Percentiles rank a stretch among this genome's conserved stretches.
Evolutionary conservation across 768 basidiomycete genomes (phyloP).

Genomic region (Paxillus ammoniavirescens): DNA sequence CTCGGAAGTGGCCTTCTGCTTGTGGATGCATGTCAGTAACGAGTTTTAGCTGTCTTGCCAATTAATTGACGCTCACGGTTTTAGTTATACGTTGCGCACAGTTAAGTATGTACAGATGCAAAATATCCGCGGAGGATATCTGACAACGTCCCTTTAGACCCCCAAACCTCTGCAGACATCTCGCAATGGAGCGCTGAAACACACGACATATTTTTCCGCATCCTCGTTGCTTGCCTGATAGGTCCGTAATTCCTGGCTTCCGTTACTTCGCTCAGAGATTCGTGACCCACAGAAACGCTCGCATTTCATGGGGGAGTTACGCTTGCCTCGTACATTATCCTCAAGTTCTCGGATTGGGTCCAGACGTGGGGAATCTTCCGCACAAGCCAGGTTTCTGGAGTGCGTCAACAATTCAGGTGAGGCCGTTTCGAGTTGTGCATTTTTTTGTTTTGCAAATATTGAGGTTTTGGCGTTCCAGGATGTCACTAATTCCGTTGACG

Average conservation of each 20-base stretch:
- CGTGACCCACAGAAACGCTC: slow-evolving; percentile 55
- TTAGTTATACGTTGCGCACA: slow-evolving; percentile 80
- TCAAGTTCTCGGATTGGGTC: slow-evolving; percentile 41
- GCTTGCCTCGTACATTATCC: slow-evolving; percentile 51
- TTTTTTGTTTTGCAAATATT: background rate
- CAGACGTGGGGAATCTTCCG: slow-evolving; percentile 23
- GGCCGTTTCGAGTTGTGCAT: slow-evolving; percentile 5
- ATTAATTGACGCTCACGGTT: background rate
- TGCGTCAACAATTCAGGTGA: slow-evolving; percentile 64
- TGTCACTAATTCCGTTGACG: slow-evolving; percentile 74
- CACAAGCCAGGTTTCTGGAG: slow-evolving; percentile 40
- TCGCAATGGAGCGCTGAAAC: slow-evolving; percentile 55
- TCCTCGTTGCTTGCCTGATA: slow-evolving; percentile 63
- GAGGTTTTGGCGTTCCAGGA: slow-evolving; percentile 34
- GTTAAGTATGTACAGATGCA: slow-evolving; percentile 43
- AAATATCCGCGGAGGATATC: background rate
- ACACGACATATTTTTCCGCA: slow-evolving; percentile 48
- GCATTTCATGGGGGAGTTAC: slow-evolving; percentile 73
- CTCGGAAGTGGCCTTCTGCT: slow-evolving; percentile 59
- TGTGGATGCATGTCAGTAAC: slow-evolving; percentile 69
- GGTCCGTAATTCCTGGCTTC: slow-evolving; percentile 38
- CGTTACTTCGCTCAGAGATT: background rate
- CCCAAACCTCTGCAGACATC: slow-evolving; percentile 33
- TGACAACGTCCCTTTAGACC: slow-evolving; percentile 33
- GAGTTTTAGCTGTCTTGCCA: background rate